A percentile compares a stretch with the other conserved stretches of the same genome.
These are phyloP conservation scores for Nicotiana attenuata DNA, from an alignment of 257 asterid species.

Conservation along the genomic window DNA sequence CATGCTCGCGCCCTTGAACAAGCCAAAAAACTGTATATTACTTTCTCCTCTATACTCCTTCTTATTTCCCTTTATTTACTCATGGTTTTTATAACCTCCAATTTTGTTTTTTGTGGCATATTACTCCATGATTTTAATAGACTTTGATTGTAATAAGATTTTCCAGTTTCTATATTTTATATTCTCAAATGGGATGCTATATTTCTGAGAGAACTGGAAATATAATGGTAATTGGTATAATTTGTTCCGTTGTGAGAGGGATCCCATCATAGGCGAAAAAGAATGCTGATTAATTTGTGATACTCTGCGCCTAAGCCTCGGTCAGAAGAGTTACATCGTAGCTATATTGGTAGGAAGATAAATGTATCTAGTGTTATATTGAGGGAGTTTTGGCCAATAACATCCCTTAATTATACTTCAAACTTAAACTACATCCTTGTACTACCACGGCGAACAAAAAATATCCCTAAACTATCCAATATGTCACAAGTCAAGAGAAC, in stretches of 20 bases:
- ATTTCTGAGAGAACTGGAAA: neutral
- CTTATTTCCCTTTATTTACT: neutral
- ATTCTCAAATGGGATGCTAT: neutral
- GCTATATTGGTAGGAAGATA: neutral
- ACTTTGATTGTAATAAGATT: neutral
- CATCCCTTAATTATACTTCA: too few relatives aligned
- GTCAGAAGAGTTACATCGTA: neutral
- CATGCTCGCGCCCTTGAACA: conserved; percentile 98
- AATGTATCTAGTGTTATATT: neutral
- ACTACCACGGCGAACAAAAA: too few relatives aligned
- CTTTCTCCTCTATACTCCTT: neutral
- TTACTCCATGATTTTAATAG: neutral
- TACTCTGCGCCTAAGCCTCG: neutral
- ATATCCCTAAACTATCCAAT: too few relatives aligned
- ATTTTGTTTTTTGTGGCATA: neutral
- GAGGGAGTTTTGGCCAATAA: neutral
- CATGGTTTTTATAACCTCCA: neutral
- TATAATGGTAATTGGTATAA: neutral
- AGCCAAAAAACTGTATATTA: conserved; percentile 64
- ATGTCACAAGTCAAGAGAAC: too few relatives aligned
- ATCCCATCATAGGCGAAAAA: neutral
- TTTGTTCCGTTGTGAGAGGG: neutral
- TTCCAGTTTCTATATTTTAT: neutral
- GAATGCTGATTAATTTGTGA: neutral
- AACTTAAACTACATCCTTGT: too few relatives aligned